phyloP scores from a whole-genome alignment of 2,329 filamentous ascomycete species.

The Calonectria montana region DNA sequence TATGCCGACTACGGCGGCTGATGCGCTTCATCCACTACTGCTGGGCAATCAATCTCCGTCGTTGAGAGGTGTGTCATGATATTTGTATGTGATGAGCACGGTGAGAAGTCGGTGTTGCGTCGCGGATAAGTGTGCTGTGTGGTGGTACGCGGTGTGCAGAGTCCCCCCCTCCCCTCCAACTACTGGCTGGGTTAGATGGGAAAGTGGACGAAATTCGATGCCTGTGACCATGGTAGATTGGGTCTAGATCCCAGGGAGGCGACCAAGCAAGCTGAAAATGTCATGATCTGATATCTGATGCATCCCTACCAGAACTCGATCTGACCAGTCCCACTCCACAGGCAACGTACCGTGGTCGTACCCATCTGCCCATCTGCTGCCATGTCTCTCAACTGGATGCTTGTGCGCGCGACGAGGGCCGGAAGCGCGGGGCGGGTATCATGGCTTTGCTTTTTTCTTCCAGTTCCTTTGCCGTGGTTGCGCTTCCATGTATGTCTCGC shows the following conservation, averaged over 20 bases:
- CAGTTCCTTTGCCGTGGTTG: background rate
- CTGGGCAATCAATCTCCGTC: background rate
- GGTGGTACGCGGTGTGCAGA: background rate
- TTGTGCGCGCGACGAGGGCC: background rate
- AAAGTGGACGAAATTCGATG: constrained; percentile 35
- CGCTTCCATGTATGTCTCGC: constrained; percentile 12
- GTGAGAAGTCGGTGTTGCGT: background rate
- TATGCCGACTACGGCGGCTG: background rate
- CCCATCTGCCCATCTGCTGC: background rate
- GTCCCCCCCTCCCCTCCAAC: background rate
- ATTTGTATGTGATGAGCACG: background rate
- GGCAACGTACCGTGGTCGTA: background rate
- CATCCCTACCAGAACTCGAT: background rate
- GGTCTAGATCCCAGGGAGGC: constrained; percentile 33
- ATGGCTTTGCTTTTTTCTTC: background rate
- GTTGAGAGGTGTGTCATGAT: background rate
- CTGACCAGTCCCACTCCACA: background rate
- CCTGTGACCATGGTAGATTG: constrained; percentile 32
- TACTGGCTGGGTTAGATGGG: constrained; percentile 22
- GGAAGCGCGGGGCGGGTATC: background rate
- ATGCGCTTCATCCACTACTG: background rate
- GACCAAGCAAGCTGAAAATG: constrained; percentile 21
- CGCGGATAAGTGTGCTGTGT: background rate
- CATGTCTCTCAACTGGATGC: background rate
- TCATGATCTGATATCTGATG: constrained; percentile 10